Evolutionary conservation across 108 stramenopile species (phyloP), one percentile per base, ranked within the genome.

Genomic region (Cyclostephanos tholiformis): DNA sequence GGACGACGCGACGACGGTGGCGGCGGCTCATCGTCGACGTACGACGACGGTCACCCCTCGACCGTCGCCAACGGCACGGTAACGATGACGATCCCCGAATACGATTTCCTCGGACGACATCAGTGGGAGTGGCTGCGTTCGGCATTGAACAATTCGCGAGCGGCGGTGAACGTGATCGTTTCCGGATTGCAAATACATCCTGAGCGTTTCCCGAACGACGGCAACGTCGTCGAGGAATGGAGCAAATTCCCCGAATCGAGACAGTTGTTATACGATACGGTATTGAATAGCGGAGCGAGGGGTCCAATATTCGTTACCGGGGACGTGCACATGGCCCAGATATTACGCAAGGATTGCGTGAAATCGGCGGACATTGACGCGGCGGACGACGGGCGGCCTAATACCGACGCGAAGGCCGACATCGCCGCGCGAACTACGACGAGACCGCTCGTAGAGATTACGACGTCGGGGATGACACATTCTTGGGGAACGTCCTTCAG

Each of bases 51-150:
- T n/a, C n/a, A n/a, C n/a, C n/a, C n/a, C n/a, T n/a, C n/a, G n/a
- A n/a, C n/a, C n/a, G n/a, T n/a, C n/a, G n/a, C n/a, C n/a, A n/a
- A n/a, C n/a, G n/a, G n/a, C n/a, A n/a, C n/a, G n/a, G n/a, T n/a
- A n/a, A n/a, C n/a, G n/a, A n/a, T n/a, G n/a, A n/a, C n/a, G n/a
- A n/a, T n/a, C n/a, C n/a, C n/a, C n/a, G n/a, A n/a, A n/a, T n/a
- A n/a, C n/a, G n/a, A n/a, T n/a, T 86, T 93, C 70, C 71, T 95
- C 14, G 95, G 95, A 17, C 85, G 80, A 67, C 67, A 86, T 29
- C 95, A 96, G 69, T 96, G 92, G 92, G 72, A 67, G 65, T 96
- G 95, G 95, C 84, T 96, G 36, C 87, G 89, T 77, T 63, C 79
- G 8, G 80, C 89, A 2, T 73, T 96, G 13, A 49, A 75, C 6